Percentiles rank a stretch among this genome's conserved stretches.
Evolutionary conservation across 164 flowering plant species (phyloP).

Genomic region (Warburgia ugandensis): DNA sequence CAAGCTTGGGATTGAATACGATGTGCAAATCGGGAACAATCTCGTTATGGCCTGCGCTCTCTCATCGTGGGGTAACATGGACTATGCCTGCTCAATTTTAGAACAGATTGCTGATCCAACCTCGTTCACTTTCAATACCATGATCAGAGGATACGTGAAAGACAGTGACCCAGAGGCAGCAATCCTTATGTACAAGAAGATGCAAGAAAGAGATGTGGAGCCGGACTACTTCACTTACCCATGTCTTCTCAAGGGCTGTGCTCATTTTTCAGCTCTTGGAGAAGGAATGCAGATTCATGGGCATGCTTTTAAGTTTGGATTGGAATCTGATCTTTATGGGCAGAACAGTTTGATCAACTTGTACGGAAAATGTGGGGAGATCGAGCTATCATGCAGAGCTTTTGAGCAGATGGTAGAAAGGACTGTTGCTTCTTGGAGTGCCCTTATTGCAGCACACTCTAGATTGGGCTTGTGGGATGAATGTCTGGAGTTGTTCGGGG

Average conservation of each 20-base stretch:
- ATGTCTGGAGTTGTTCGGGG: slow-evolving; percentile 43
- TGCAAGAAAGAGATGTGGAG: slow-evolving; percentile 44
- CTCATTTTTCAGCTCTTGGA: slow-evolving; percentile 24
- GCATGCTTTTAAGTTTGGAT: slow-evolving; percentile 52
- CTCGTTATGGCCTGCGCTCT: slow-evolving; percentile 57
- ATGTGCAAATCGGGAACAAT: slow-evolving; percentile 35
- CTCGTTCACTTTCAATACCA: slow-evolving; percentile 51
- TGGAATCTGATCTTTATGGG: slow-evolving; percentile 52
- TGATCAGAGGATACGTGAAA: slow-evolving; percentile 65
- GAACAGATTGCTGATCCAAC: slow-evolving; percentile 46
- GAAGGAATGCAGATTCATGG: slow-evolving; percentile 74
- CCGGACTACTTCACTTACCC: slow-evolving; percentile 72
- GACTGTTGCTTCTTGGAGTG: slow-evolving; percentile 81
- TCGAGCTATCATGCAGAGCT: slow-evolving; percentile 32
- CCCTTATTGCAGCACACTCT: slow-evolving; percentile 65
- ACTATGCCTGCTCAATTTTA: slow-evolving; percentile 71
- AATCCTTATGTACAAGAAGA: slow-evolving; percentile 33
- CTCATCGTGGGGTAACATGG: slow-evolving; percentile 78
- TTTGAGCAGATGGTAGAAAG: slow-evolving; percentile 46
- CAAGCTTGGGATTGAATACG: slow-evolving; percentile 42
- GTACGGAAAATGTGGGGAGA: slow-evolving; percentile 64
- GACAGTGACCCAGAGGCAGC: slow-evolving; percentile 34
- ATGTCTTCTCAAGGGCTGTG: slow-evolving; percentile 56
- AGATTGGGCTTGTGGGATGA: slow-evolving; percentile 49
- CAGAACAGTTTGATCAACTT: slow-evolving; percentile 76